Evolutionary conservation across 371 early-diverging fungal species (phyloP).

Genomic region (Mortierella sp.): DNA sequence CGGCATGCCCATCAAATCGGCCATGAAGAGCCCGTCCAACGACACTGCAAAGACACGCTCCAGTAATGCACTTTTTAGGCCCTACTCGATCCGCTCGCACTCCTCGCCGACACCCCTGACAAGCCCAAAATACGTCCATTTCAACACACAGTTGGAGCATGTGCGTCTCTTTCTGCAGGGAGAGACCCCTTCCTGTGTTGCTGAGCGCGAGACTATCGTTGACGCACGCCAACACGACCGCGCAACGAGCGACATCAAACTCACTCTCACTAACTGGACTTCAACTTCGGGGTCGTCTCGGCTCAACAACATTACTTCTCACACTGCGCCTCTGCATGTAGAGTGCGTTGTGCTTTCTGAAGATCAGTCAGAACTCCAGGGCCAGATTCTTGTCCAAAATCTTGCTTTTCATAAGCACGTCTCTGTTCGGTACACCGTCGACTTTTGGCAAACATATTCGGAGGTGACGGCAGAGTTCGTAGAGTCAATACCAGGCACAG

Average conservation of each 20-base stretch:
- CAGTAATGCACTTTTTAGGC: neutral
- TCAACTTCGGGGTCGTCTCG: slow-evolving; percentile 24
- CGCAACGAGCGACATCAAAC: slow-evolving; percentile 55
- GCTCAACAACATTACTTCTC: slow-evolving; percentile 30
- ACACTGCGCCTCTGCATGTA: slow-evolving; percentile 30
- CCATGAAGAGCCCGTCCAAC: slow-evolving; percentile 19
- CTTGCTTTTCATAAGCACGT: slow-evolving; percentile 83
- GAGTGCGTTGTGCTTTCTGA: slow-evolving; percentile 46
- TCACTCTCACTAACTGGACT: slow-evolving; percentile 52
- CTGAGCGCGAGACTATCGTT: slow-evolving; percentile 57
- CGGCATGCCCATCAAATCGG: slow-evolving; percentile 29
- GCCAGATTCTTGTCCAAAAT: slow-evolving; percentile 79
- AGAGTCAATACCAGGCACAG: slow-evolving; percentile 54
- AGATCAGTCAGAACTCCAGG: slow-evolving; percentile 58
- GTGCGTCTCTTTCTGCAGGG: slow-evolving; percentile 67
- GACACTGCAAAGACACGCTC: slow-evolving; percentile 1
- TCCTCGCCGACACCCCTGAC: slow-evolving; percentile 60
- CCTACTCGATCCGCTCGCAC: slow-evolving; percentile 24
- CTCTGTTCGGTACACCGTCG: slow-evolving; percentile 70
- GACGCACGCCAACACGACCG: slow-evolving; percentile 51
- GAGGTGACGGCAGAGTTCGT: slow-evolving; percentile 68
- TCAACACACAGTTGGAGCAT: slow-evolving; percentile 69
- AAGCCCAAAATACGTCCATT: slow-evolving; percentile 65
- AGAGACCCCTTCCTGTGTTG: slow-evolving; percentile 66
- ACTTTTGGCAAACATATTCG: slow-evolving; percentile 75